Percentiles rank a stretch among this genome's conserved stretches.
Conservation (phyloP, 2,329 filamentous ascomycete genomes). For the Microsporum ferrugineum region DNA sequence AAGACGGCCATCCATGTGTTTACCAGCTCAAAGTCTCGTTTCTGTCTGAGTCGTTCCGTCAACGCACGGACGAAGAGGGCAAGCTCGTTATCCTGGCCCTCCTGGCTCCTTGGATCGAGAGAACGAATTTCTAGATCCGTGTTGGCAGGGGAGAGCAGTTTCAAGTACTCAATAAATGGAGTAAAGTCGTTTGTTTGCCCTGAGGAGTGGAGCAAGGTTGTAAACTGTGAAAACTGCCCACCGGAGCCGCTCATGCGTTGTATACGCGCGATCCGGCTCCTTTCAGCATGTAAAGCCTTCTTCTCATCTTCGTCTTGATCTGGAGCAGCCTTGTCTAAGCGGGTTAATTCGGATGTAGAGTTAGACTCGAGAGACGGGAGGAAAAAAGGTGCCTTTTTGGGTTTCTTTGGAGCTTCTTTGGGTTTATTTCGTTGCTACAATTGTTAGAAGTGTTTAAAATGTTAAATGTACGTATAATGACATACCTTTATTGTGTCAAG, state of each 20-base stretch:
- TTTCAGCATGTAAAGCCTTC: constrained; percentile 35
- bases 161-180: constrained; percentile 64
- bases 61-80: constrained; percentile 70
- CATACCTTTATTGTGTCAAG: constrained; percentile 65
- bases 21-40: constrained; percentile 80
- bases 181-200: constrained; percentile 49
- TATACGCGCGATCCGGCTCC: constrained; percentile 58
- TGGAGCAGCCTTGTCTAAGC: constrained; percentile 20
- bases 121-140: constrained; percentile 87
- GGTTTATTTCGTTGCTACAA: constrained; percentile 78
- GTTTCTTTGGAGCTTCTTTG: constrained; percentile 77
- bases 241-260: constrained; percentile 39
- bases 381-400: constrained; percentile 94
- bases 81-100: constrained; percentile 50
- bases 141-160: constrained; percentile 67
- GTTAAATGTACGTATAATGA: not conserved
- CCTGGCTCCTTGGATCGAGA: constrained; percentile 37
- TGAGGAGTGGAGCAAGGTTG: constrained; percentile 37
- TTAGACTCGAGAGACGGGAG: constrained; percentile 44
- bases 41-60: constrained; percentile 54
- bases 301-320: constrained; percentile 20
- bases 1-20: constrained; percentile 98
- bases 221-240: constrained; percentile 31
- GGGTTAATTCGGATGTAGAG: constrained; percentile 17
- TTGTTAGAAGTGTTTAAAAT: not conserved